Conservation (phyloP, 257 asterid genomes). For the Solanum tarijense region DNA sequence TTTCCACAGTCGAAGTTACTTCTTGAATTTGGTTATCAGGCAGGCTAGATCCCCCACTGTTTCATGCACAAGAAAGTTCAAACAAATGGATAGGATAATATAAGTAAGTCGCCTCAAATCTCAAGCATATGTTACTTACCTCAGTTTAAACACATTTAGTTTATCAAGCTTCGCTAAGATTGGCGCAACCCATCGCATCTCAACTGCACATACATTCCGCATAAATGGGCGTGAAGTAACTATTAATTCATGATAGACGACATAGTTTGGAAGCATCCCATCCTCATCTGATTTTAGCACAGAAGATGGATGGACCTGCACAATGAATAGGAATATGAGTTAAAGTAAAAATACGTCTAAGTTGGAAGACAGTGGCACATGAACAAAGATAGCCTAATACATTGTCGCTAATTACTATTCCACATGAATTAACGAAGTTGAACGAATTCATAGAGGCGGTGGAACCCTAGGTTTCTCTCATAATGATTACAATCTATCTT, state of each 20-base stretch:
- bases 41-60: slow-evolving; percentile 44
- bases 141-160: slow-evolving; percentile 52
- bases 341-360: background rate
- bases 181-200: slow-evolving; percentile 79
- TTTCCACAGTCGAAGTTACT: slow-evolving; percentile 14
- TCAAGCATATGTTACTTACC: slow-evolving; percentile 27
- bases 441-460: background rate
- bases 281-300: slow-evolving; percentile 73
- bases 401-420: background rate
- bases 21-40: slow-evolving; percentile 20
- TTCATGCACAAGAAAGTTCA: slow-evolving; percentile 5
- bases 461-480: background rate
- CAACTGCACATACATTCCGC: slow-evolving; percentile 83
- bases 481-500: background rate
- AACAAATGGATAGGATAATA: background rate
- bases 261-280: slow-evolving; percentile 79
- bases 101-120: background rate
- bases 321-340: background rate
- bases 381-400: background rate
- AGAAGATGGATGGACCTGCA: slow-evolving; percentile 85
- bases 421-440: background rate
- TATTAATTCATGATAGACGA: slow-evolving; percentile 71
- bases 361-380: background rate
- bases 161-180: slow-evolving; percentile 55
- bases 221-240: slow-evolving; percentile 75